Evolutionary conservation across 78 protist genomes (phyloP).

Genomic region (Mastigamoeba balamuthi): DNA sequence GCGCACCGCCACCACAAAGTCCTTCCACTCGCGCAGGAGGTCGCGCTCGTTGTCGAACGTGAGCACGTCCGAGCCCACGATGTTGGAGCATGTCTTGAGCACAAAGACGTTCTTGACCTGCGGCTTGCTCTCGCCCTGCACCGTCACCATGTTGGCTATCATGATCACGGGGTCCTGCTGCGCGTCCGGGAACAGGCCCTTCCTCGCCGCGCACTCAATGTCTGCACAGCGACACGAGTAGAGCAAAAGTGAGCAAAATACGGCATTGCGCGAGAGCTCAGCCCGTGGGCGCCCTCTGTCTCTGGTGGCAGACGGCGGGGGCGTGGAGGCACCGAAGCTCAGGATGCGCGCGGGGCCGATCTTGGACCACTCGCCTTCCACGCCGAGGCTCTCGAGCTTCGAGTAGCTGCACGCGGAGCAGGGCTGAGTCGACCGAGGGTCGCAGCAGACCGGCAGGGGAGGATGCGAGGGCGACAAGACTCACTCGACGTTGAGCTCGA

Average conservation of each 20-base stretch:
- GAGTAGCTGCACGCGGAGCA: background rate
- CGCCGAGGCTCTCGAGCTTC: background rate
- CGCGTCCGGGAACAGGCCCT: slow-evolving; percentile 96
- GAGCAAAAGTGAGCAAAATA: background rate
- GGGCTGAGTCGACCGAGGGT: background rate
- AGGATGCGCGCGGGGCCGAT: slow-evolving; percentile 95
- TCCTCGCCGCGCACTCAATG: slow-evolving; percentile 95
- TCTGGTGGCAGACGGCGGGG: too few species aligned
- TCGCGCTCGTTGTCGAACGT: slow-evolving; percentile 61
- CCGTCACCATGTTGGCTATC: slow-evolving; percentile 79
- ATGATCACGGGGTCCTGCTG: slow-evolving; percentile 97
- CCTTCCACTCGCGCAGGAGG: slow-evolving; percentile 66
- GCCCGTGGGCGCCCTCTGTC: background rate
- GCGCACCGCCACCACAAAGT: slow-evolving; percentile 21
- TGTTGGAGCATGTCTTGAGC: slow-evolving; percentile 77
- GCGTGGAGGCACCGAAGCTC: slow-evolving; percentile 65
- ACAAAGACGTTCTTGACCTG: slow-evolving; percentile 61
- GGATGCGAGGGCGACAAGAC: too few species aligned
- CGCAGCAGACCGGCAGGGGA: background rate
- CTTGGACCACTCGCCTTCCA: slow-evolving; percentile 55
- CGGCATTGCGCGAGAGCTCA: background rate
- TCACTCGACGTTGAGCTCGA: slow-evolving; percentile 47
- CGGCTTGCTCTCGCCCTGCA: slow-evolving; percentile 47
- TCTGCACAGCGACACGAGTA: slow-evolving; percentile 6
- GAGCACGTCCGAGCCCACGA: slow-evolving; percentile 85